A percentile compares a stretch with the other conserved stretches of the same genome.
Conservation (phyloP, 306 rosid species). For the Vicia faba region DNA sequence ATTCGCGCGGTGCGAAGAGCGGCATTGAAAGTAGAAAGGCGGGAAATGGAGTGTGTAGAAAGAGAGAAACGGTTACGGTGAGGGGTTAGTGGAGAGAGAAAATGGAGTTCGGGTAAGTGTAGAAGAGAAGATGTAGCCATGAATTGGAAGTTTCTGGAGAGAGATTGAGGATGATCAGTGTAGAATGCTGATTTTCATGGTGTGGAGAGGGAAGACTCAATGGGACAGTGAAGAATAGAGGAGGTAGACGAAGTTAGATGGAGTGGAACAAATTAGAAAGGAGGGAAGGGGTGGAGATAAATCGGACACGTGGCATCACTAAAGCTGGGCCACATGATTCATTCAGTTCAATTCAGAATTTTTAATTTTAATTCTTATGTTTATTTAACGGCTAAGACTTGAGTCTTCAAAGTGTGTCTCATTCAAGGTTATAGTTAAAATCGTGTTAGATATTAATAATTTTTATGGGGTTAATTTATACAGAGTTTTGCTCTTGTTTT, state of each 20-base stretch:
- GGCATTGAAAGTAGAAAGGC: slow-evolving; percentile 30
- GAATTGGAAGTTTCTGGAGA: neutral
- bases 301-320: slow-evolving; percentile 32
- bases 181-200: slow-evolving; percentile 48
- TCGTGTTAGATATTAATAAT: too few species aligned
- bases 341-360: neutral
- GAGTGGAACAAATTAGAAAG: slow-evolving; percentile 8
- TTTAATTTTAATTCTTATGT: neutral
- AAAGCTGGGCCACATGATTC: slow-evolving; percentile 25
- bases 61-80: slow-evolving; percentile 46
- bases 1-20: slow-evolving; percentile 43
- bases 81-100: slow-evolving; percentile 55
- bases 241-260: neutral
- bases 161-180: slow-evolving; percentile 15
- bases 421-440: too few species aligned
- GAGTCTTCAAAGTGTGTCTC: too few species aligned
- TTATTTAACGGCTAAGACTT: too few species aligned
- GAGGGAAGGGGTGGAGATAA: slow-evolving; percentile 44
- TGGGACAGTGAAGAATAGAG: slow-evolving; percentile 13
- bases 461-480: too few species aligned
- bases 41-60: slow-evolving; percentile 28
- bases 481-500: too few species aligned
- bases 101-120: slow-evolving; percentile 55
- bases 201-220: neutral
- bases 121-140: slow-evolving; percentile 59